Evolutionary conservation across 345 rosid species (phyloP).

Genomic region (Melaleuca alternifolia): DNA sequence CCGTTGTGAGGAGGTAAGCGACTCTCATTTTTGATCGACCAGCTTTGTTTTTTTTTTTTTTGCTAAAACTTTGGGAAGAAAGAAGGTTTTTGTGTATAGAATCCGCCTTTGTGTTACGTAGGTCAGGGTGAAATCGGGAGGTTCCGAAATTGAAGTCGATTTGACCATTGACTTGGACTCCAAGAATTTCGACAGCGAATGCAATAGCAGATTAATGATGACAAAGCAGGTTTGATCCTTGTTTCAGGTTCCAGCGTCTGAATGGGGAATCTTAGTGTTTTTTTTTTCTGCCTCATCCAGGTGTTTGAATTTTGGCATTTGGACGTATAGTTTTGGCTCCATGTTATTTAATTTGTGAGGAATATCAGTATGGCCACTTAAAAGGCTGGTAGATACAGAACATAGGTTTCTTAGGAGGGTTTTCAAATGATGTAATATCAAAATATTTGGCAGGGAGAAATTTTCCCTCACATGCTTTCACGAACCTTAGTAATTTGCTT

Average conservation of each 20-base stretch:
- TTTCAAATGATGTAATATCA: background rate
- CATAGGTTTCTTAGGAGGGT: background rate
- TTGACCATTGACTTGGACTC: slow-evolving; percentile 48
- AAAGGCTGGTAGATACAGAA: background rate
- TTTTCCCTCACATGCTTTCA: background rate
- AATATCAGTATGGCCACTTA: background rate
- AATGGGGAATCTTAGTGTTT: background rate
- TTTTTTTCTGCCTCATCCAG: background rate
- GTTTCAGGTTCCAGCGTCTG: background rate
- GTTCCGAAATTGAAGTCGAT: slow-evolving; percentile 59
- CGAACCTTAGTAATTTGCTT: background rate
- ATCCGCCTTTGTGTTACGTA: slow-evolving; percentile 6
- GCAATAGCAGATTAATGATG: slow-evolving; percentile 21
- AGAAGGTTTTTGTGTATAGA: background rate
- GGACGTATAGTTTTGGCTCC: background rate
- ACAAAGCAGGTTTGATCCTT: slow-evolving; percentile 50
- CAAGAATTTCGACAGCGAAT: slow-evolving; percentile 33
- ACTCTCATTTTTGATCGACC: background rate
- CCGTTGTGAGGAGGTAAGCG: slow-evolving; percentile 59
- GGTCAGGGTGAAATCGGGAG: slow-evolving; percentile 71
- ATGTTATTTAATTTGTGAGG: background rate
- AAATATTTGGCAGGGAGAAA: background rate
- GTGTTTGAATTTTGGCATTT: background rate
- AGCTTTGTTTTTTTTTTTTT: background rate
- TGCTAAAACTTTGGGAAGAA: background rate